phyloP scores from a whole-genome alignment of 495 filamentous ascomycete genomes.

The Amorphotheca resinae region DNA sequence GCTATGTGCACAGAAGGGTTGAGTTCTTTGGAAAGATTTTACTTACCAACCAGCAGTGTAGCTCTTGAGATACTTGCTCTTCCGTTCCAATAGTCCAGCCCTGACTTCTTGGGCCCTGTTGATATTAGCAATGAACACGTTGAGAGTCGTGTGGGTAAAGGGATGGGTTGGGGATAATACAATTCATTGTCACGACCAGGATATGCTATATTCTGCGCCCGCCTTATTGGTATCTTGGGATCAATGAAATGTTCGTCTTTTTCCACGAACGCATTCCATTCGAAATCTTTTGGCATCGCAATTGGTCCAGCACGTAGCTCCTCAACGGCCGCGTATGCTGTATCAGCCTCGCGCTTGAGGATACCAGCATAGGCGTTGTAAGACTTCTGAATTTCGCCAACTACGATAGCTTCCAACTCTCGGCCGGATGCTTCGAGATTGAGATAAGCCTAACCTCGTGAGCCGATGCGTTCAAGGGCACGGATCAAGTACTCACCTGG shows the following conservation, averaged over 20 bases:
- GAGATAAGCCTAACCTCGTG: slow-evolving; percentile 58
- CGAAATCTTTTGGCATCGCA: slow-evolving; percentile 77
- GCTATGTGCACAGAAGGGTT: not conserved
- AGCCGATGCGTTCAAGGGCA: too few relatives aligned
- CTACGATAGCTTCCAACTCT: slow-evolving; percentile 88
- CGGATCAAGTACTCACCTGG: slow-evolving; percentile 44
- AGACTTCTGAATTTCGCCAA: slow-evolving; percentile 93
- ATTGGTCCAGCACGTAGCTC: slow-evolving; percentile 75
- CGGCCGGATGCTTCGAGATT: slow-evolving; percentile 91
- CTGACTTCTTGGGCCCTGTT: slow-evolving; percentile 60
- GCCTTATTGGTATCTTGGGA: slow-evolving; percentile 65
- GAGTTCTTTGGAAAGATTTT: not conserved
- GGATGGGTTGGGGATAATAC: too few relatives aligned
- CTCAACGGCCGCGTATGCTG: slow-evolving; percentile 63
- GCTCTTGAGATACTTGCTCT: slow-evolving; percentile 97
- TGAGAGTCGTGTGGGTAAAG: not conserved
- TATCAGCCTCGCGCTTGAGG: slow-evolving; percentile 77
- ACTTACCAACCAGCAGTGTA: slow-evolving; percentile 92
- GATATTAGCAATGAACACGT: not conserved
- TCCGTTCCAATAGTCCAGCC: slow-evolving; percentile 84
- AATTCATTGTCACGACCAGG: slow-evolving; percentile 85
- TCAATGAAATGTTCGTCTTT: slow-evolving; percentile 80
- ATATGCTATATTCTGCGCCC: slow-evolving; percentile 76
- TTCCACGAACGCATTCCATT: slow-evolving; percentile 73
- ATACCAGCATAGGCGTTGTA: slow-evolving; percentile 88